These are phyloP conservation scores for Dictyostelium purpureum DNA, from an alignment of 78 protist genomes.

Conservation along the genomic window DNA sequence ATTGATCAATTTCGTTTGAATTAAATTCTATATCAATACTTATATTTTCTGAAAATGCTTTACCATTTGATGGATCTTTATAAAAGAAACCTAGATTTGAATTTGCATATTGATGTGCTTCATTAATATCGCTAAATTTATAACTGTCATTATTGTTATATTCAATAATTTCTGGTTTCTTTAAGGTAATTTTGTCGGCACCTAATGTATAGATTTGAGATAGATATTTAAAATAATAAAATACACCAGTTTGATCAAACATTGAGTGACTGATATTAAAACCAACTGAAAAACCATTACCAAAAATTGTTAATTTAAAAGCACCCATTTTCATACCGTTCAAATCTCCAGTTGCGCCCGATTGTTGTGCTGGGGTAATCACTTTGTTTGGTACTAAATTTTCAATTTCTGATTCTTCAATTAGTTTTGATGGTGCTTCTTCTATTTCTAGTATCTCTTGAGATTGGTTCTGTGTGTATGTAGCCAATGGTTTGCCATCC, in stretches of 20 bases:
- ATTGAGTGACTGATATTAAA: constrained; percentile 5
- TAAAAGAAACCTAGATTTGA: background rate
- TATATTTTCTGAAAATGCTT: too few species aligned
- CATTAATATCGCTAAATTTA: too few species aligned
- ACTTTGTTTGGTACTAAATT: too few species aligned
- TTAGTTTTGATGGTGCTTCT: too few species aligned
- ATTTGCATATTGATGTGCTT: background rate
- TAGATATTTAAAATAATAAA: constrained; percentile 10
- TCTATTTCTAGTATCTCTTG: too few species aligned
- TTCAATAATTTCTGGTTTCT: background rate
- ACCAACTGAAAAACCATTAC: constrained; percentile 18
- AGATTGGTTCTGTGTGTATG: too few species aligned
- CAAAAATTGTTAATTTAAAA: background rate
- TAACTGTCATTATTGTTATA: too few species aligned
- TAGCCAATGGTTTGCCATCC: too few species aligned
- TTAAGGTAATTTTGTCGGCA: background rate
- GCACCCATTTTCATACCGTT: background rate
- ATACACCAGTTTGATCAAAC: constrained; percentile 7
- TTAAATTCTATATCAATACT: background rate
- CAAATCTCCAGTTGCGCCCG: too few species aligned
- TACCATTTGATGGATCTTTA: too few species aligned
- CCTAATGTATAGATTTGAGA: background rate
- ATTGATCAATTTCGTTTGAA: background rate
- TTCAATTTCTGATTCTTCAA: too few species aligned
- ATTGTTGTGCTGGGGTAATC: too few species aligned